Base-by-base conservation (phyloP, 1,284 basidiomycete species). In the Acaromyces ingoldii region DNA sequence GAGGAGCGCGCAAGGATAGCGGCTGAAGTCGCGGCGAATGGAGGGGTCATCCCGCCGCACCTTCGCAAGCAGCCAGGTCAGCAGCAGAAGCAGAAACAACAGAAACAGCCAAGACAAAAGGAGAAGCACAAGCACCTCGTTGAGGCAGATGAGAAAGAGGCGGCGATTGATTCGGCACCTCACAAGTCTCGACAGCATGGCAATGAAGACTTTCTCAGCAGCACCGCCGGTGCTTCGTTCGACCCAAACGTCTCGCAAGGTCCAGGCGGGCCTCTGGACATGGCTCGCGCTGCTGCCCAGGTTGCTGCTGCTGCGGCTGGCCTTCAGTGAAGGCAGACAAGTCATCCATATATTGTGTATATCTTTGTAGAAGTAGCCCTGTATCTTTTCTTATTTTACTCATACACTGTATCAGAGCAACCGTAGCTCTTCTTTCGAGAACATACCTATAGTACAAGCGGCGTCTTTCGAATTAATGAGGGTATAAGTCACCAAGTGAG, bases 1-100 rank as follows among this genome's bases (percentile, higher is more conserved):
- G 57, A 48, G 26, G 54, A 58, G 60, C 65, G 42, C 53, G 60
- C 55, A 63, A 70, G 43, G 61, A 68, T 39, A 63, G 65, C 39
- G 38, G 48, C 48, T 13, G 48, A 49, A 40, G 37, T 49, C 6
- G 46, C 46, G 28, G 46, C 46, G 1, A 49, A 40, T 25, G 46
- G 31, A 13, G 46, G 46, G 15, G 21, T 49, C 6, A 38, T 49
- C 24, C 46, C 46, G 11, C 10, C 21, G 34, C 46, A 49, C 22
- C 24, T 45, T 17, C 42, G 42, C 17, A 45, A 29, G 26, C 30
- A 45, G 15, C 26, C 26, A 26, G 6, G 26, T n/a, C n/a, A n/a
- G n/a, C n/a, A n/a, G n/a, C n/a, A n/a, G n/a, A n/a, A 28, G 19
- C 42, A 26, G 42, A 45, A 15, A 45, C 28, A 19, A 40, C 21